Evolutionary conservation across 140 eudicot genomes (phyloP).

Genomic region (Cichorium intybus): DNA sequence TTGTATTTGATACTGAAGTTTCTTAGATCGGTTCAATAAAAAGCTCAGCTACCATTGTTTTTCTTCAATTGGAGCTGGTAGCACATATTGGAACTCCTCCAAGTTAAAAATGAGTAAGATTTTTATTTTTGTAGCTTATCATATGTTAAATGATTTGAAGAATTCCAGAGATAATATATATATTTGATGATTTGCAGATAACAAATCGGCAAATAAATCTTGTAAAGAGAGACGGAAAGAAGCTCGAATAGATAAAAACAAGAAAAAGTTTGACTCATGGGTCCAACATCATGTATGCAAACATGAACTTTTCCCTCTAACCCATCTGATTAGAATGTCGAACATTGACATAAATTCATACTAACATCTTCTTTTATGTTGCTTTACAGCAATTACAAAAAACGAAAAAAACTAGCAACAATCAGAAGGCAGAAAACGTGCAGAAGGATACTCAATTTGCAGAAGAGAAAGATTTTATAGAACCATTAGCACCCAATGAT

Average conservation of each 20-base stretch:
- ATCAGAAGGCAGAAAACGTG: conserved; percentile 29
- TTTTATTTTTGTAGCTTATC: neutral
- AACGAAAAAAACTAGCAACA: conserved; percentile 14
- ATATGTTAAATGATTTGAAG: neutral
- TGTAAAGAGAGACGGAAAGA: conserved; percentile 64
- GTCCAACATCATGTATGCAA: conserved; percentile 44
- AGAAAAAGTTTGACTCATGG: conserved; percentile 47
- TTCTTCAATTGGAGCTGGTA: neutral
- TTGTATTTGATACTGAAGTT: too few relatives aligned
- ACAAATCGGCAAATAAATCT: conserved; percentile 31
- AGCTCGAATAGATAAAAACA: conserved; percentile 53
- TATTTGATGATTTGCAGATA: conserved; percentile 21
- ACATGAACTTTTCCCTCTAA: neutral
- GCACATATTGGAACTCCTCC: neutral
- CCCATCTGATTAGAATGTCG: neutral
- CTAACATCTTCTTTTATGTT: neutral
- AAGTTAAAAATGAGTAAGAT: conserved; percentile 21
- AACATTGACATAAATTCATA: neutral
- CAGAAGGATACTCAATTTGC: too few relatives aligned
- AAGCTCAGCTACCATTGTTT: neutral
- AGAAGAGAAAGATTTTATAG: too few relatives aligned
- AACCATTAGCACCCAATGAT: too few relatives aligned
- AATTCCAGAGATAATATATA: neutral
- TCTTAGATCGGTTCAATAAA: too few relatives aligned
- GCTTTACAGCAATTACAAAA: conserved; percentile 34